These are phyloP conservation scores for Rutstroemia sp. DNA, from an alignment of 2,329 filamentous ascomycete genomes.

Conservation along the genomic window DNA sequence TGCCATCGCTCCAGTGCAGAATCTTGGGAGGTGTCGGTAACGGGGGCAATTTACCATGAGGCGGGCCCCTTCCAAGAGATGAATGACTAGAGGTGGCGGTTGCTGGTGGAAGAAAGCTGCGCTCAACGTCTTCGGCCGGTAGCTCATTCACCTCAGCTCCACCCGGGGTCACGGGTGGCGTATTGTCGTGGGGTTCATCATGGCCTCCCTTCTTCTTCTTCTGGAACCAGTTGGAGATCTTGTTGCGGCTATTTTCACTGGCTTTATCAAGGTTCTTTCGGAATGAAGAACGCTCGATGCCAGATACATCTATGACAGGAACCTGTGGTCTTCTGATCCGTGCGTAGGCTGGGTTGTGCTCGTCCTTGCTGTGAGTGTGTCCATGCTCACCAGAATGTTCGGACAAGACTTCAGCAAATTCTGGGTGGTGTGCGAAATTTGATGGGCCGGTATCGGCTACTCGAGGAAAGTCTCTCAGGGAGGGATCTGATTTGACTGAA, in stretches of 20 bases:
- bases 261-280: conserved; percentile 5
- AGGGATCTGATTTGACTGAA: conserved; percentile 4
- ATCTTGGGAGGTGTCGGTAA: neutral
- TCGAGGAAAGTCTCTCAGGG: neutral
- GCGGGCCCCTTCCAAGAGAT: neutral
- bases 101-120: neutral
- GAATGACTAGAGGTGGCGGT: neutral
- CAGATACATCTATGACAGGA: conserved; percentile 6
- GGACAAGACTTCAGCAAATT: neutral
- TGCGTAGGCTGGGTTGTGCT: conserved; percentile 1
- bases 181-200: neutral
- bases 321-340: conserved; percentile 7
- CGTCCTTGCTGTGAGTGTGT: neutral
- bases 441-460: neutral
- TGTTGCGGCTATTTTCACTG: conserved; percentile 6
- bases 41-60: neutral
- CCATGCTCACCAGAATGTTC: neutral
- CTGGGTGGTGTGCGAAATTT: neutral
- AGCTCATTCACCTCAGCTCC: neutral
- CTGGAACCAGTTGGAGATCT: conserved; percentile 1
- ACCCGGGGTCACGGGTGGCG: neutral
- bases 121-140: neutral
- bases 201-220: conserved; percentile 8
- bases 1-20: neutral
- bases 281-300: conserved; percentile 5